phyloP scores from a whole-genome alignment of 129 eudicot species.

The Tagetes erecta region DNA sequence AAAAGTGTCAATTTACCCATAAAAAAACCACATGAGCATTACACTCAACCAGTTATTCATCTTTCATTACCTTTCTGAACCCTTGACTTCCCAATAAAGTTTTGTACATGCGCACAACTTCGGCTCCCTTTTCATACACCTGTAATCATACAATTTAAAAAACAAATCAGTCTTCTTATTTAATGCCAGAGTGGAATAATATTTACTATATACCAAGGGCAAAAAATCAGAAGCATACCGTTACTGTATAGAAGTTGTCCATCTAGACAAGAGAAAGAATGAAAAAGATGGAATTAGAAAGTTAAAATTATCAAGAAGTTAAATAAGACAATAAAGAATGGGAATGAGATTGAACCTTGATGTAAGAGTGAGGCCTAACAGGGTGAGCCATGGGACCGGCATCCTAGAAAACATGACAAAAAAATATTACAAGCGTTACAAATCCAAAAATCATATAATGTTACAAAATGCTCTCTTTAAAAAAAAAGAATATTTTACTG shows the following conservation, averaged over 20 bases:
- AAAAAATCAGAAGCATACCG: conserved; percentile 51
- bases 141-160: conserved; percentile 33
- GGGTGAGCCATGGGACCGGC: conserved; percentile 99
- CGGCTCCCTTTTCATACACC: conserved; percentile 98
- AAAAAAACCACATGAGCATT: conserved; percentile 16
- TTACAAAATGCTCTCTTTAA: background rate
- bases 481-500: background rate
- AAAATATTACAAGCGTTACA: background rate
- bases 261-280: conserved; percentile 45
- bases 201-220: background rate
- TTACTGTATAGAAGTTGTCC: conserved; percentile 98
- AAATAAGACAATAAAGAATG: background rate
- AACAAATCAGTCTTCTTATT: background rate
- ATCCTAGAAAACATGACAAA: conserved; percentile 59
- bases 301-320: background rate
- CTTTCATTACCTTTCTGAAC: conserved; percentile 69
- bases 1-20: background rate
- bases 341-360: conserved; percentile 54
- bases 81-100: conserved; percentile 84
- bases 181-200: conserved; percentile 3
- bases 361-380: conserved; percentile 95
- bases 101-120: conserved; percentile 98
- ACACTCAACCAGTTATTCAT: background rate
- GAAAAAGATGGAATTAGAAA: conserved; percentile 11
- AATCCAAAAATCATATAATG: conserved; percentile 9